Evolutionary conservation across 306 rosid genomes (phyloP).

Genomic region (Acacia melanoxylon): DNA sequence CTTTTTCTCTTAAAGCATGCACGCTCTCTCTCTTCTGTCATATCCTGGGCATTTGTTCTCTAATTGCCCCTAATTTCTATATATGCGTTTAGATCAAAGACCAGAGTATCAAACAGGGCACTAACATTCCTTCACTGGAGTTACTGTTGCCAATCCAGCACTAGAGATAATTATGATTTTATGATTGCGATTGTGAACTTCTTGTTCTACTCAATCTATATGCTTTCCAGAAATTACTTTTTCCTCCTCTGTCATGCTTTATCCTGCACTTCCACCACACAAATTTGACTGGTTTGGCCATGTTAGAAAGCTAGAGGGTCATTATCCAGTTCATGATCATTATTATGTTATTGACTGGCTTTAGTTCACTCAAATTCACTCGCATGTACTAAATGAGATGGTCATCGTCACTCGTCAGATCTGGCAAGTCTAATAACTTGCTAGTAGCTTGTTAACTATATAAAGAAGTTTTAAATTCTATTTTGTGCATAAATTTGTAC

Average conservation of each 20-base stretch:
- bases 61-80: neutral
- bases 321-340: neutral
- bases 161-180: neutral
- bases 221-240: neutral
- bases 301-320: neutral
- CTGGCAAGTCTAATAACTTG: neutral
- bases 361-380: neutral
- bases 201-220: neutral
- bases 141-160: neutral
- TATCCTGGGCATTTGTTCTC: conserved; percentile 10
- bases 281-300: neutral
- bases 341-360: neutral
- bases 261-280: neutral
- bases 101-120: neutral
- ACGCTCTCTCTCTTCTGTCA: conserved; percentile 89
- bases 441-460: neutral
- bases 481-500: neutral
- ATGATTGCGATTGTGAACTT: neutral
- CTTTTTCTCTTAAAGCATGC: neutral
- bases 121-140: neutral
- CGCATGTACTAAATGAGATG: neutral
- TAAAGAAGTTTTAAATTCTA: no score
- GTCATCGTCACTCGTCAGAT: neutral
- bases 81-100: conserved; percentile 12
- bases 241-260: neutral